Evolutionary conservation across 208 protist genomes (phyloP).

Genomic region (Wallacemonas sp.): DNA sequence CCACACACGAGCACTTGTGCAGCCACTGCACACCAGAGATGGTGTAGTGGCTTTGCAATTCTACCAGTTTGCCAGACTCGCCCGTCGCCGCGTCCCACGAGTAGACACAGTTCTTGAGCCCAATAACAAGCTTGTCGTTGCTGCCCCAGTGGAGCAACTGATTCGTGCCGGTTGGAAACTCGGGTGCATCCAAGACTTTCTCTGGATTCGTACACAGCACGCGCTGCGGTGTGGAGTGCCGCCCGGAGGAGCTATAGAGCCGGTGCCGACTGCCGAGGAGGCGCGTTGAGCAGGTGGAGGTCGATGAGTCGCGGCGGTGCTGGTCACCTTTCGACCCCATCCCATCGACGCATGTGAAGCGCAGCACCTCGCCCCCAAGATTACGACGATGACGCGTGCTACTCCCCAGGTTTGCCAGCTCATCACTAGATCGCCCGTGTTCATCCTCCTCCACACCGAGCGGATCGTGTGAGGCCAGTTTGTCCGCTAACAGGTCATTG

Average conservation of each 20-base stretch:
- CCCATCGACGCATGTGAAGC: conserved; percentile 19
- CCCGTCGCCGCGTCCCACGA: conserved; percentile 68
- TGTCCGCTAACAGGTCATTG: conserved; percentile 80
- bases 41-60: conserved; percentile 46
- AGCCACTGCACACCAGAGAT: conserved; percentile 74
- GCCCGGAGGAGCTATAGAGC: conserved; percentile 22
- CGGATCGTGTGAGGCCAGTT: conserved; percentile 40
- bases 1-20: conserved; percentile 74
- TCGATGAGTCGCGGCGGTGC: not conserved
- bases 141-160: conserved; percentile 85
- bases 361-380: conserved; percentile 44
- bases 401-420: conserved; percentile 8
- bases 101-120: conserved; percentile 73
- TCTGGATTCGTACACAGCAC: conserved; percentile 75
- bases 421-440: conserved; percentile 12
- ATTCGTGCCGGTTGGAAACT: conserved; percentile 51
- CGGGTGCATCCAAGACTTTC: conserved; percentile 75
- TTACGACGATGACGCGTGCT: conserved; percentile 19
- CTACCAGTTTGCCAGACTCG: conserved; percentile 49
- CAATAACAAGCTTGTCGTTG: conserved; percentile 84
- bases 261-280: conserved; percentile 19
- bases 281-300: conserved; percentile 4
- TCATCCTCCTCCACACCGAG: not conserved
- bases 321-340: not conserved
- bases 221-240: conserved; percentile 16